A percentile compares a stretch with the other conserved stretches of the same genome.
These are phyloP conservation scores for Rhodotorula sp. DNA, from an alignment of 1,284 basidiomycete species.

Conservation along the genomic window DNA sequence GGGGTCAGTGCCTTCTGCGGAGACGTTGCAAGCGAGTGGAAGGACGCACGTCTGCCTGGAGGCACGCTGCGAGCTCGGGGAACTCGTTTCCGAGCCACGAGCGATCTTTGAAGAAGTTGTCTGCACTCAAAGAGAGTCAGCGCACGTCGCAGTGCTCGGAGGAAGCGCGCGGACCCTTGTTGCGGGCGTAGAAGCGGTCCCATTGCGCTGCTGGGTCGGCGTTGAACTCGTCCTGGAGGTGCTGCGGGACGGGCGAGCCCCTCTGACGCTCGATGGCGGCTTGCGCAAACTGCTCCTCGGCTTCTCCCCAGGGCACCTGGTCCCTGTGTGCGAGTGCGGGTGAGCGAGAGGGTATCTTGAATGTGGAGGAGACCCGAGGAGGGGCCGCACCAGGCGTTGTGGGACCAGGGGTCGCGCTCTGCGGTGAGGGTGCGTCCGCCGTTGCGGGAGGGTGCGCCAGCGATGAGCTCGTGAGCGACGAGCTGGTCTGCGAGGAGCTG, in stretches of 20 bases:
- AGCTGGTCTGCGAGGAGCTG: slow-evolving; percentile 38
- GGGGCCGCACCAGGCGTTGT: slow-evolving; percentile 45
- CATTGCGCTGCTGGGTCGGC: slow-evolving; percentile 72
- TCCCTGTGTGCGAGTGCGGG: slow-evolving; percentile 32
- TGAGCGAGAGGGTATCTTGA: no score
- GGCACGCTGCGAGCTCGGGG: slow-evolving; percentile 72
- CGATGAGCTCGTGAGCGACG: slow-evolving; percentile 23
- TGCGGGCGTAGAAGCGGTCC: slow-evolving; percentile 86
- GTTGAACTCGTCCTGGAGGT: slow-evolving; percentile 61
- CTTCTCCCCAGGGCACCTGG: slow-evolving; percentile 45
- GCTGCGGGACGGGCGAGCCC: slow-evolving; percentile 33
- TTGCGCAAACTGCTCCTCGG: slow-evolving; percentile 39
- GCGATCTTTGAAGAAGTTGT: slow-evolving; percentile 87
- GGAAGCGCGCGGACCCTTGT: slow-evolving; percentile 54
- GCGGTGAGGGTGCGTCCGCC: slow-evolving; percentile 41
- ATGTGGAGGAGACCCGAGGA: neutral
- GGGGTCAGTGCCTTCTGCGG: no score
- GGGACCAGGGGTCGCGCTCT: slow-evolving; percentile 44
- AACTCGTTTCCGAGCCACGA: slow-evolving; percentile 95
- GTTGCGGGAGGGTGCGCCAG: slow-evolving; percentile 39
- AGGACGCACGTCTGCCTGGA: slow-evolving; percentile 63
- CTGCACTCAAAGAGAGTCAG: slow-evolving; percentile 35
- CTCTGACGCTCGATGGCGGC: slow-evolving; percentile 41
- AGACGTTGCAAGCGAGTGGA: neutral
- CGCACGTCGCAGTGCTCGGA: neutral